Percentiles rank a stretch among this genome's conserved stretches.
Conservation (phyloP, 129 eudicot species). For the Artemisia argyi region DNA sequence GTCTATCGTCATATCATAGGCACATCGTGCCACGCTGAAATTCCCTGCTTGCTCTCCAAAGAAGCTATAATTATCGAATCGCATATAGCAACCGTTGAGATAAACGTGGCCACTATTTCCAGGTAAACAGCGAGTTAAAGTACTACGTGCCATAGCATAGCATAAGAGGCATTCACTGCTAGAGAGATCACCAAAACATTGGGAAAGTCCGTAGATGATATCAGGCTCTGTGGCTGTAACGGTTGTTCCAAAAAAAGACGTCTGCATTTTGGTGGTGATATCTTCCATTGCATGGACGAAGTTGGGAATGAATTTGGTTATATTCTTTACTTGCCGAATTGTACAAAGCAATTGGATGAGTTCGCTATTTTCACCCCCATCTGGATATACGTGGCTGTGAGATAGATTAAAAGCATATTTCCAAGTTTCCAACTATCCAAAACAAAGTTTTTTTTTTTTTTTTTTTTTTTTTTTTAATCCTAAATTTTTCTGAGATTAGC, state of each 20-base stretch:
- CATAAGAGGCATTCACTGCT: background rate
- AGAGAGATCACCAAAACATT: background rate
- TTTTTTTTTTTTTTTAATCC: too few relatives aligned
- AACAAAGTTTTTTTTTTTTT: too few relatives aligned
- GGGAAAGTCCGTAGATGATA: background rate
- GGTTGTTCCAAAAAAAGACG: constrained; percentile 10
- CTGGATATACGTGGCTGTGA: background rate
- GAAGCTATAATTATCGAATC: background rate
- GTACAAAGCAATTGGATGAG: background rate
- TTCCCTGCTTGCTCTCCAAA: background rate
- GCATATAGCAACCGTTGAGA: background rate
- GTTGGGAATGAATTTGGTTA: background rate
- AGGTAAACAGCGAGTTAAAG: background rate
- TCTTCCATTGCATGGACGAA: background rate
- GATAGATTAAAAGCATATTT: background rate
- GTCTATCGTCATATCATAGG: constrained; percentile 24
- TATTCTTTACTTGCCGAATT: background rate
- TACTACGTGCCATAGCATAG: background rate
- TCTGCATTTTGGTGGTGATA: constrained; percentile 6
- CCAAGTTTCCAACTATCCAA: too few relatives aligned
- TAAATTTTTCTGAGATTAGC: too few relatives aligned
- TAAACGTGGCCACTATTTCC: background rate
- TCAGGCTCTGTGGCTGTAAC: constrained; percentile 16
- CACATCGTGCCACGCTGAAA: constrained; percentile 24
- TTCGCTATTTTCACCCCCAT: background rate